Evolutionary conservation across 2,329 filamentous ascomycete species (phyloP), one percentile per base, ranked within the genome.

Genomic region (Talaromyces sp.): DNA sequence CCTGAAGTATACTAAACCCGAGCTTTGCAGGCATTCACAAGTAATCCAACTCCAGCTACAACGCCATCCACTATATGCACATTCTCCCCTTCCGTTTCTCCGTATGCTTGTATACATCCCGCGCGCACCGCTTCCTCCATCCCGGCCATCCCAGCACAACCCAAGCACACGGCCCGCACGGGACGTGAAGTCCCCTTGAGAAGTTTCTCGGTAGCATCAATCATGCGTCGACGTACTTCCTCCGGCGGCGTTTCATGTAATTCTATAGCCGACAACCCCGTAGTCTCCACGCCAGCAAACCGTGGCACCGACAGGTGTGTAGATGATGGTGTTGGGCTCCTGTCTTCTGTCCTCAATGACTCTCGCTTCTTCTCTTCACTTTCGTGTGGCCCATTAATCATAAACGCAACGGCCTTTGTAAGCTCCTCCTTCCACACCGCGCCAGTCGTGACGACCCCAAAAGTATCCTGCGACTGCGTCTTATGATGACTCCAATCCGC

Each of bases 71-170:
- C 78, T 61, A 97, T 85, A 66, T 81, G 82, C 3, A 95, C 77
- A 25, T 77, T 75, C 56, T 77, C 73, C 0, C 83, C 88, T 46
- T 79, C 78, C 10, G 80, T 74, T n/a, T 79, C 71, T 1, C 88
- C 88, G 57, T 87, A 79, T 52, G 83, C 78, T 59, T 88, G 84
- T 0, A 82, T 67, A 36, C 89, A 88, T 0, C 87, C 87, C 43
- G 82, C 80, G 35, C 87, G 81, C 39, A 97, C 91, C 59, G 87
- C 87, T 40, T 84, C 79, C 65, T 94, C 88, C 74, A 97, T 81
- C 0, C 91, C 92, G 1, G 87, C 86, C 92, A 97, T 96, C 0
- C 91, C 92, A 2, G 89, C 92, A 70, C 92, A 97, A 0, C 92
- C 92, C 77, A 97, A 81, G 67, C 90, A 88, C 7, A 97, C 83